A percentile compares a stretch with the other conserved stretches of the same genome.
These are phyloP conservation scores for Trebouxia gelatinosa DNA, from an alignment of 163 green algal genomes.

Conservation along the genomic window DNA sequence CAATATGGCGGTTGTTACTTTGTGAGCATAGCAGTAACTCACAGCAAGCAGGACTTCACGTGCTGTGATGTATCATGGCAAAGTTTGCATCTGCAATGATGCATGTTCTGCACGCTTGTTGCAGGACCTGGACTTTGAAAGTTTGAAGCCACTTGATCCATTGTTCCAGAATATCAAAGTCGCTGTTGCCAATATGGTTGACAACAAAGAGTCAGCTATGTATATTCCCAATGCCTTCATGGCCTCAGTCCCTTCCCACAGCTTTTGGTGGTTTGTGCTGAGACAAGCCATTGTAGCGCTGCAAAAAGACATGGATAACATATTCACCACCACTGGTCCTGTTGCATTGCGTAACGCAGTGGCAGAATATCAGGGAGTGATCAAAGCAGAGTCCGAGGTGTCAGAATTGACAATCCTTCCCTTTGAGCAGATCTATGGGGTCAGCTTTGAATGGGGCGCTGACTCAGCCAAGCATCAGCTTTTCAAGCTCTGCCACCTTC, in stretches of 20 bases:
- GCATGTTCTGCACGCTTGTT: no score
- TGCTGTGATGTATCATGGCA: no score
- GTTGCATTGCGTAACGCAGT: not conserved
- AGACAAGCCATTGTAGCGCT: conserved; percentile 10
- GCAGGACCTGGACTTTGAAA: conserved; percentile 35
- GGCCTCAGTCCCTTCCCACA: conserved; percentile 21
- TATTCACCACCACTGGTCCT: not conserved
- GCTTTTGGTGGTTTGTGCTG: conserved; percentile 23
- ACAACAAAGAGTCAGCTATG: conserved; percentile 8
- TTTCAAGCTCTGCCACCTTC: no score
- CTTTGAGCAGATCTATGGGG: not conserved
- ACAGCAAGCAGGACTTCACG: no score
- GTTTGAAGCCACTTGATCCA: conserved; percentile 18
- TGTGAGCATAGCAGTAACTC: no score
- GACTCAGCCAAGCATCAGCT: not conserved
- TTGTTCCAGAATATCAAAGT: conserved; percentile 10
- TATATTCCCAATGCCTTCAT: conserved; percentile 32
- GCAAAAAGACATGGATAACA: no score
- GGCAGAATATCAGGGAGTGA: conserved; percentile 14
- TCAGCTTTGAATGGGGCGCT: not conserved
- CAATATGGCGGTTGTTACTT: conserved; percentile 23
- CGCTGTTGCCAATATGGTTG: conserved; percentile 5
- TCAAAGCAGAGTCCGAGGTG: not conserved
- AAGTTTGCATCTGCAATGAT: no score
- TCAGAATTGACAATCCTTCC: not conserved